Evolutionary conservation across 2,329 filamentous ascomycete genomes (phyloP), one percentile per base, ranked within the genome.

Genomic region (Diaporthe sp.): DNA sequence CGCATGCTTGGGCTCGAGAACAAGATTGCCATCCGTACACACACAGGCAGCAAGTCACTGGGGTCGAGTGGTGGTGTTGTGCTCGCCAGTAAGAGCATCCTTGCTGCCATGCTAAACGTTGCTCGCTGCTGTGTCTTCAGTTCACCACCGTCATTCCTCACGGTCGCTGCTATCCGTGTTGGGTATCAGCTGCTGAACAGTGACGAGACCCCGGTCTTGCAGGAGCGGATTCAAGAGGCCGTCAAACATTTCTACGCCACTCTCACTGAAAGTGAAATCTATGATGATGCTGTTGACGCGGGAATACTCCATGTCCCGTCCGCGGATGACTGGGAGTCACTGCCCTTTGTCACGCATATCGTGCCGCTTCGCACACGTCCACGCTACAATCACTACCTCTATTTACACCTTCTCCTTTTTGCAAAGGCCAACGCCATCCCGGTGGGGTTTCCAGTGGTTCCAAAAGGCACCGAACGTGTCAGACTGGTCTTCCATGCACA

Each of bases 21-120:
- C 15, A 82, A 86, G 17, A 87, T 88, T 78, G 88, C 88, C 51
- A 84, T 88, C 44, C 80, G 84, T 6, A 80, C 90, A 8, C 88
- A 91, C 78, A 89, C 87, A 0, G 90, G 86, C 81, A 86, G 88
- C 17, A 91, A 92, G 79, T 88, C 88, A 0, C 76, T 91, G 42
- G 88, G 83, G 0, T 80, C 80, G 19, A 81, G 79, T 55, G 85
- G 85, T 15, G 65, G 65, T 55, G 22, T 28, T n/a, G 62, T 44
- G 1, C n/a, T 60, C 17, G 9, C n/a, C 10, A 46, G 25, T 17
- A 51, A n/a, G 25, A 58, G 31, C 12, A 25, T 15, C 13, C 8
- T n/a, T 25, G 19, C 19, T 39, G 8, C 22, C 37, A 42, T 61
- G 17, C 5, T 34, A 28, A 19, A 17, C 34, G 19, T 7, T 25